These are phyloP conservation scores for Annona squamosa DNA, from an alignment of 164 flowering plant genomes.

Conservation along the genomic window DNA sequence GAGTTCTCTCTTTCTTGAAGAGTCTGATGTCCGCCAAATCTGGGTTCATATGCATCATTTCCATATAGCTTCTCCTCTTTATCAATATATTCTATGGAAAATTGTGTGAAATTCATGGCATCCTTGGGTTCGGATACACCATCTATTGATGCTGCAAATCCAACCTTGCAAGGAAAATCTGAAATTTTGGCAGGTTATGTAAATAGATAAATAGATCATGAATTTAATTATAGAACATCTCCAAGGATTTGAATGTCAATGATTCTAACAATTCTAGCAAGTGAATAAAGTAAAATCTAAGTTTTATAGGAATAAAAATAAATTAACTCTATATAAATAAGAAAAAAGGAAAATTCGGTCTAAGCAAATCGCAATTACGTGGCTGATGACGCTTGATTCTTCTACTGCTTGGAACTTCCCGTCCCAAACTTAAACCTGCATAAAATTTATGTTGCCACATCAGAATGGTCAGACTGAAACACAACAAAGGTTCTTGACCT, in stretches of 20 bases:
- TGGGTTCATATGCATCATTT: slow-evolving; percentile 27
- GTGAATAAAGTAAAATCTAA: background rate
- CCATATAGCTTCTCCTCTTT: slow-evolving; percentile 35
- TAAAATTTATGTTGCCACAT: background rate
- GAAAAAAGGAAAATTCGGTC: background rate
- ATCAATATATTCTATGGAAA: slow-evolving; percentile 48
- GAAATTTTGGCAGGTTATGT: slow-evolving; percentile 14
- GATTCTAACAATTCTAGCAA: background rate
- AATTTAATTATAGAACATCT: background rate
- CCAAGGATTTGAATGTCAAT: background rate
- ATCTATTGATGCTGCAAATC: slow-evolving; percentile 44
- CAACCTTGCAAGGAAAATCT: slow-evolving; percentile 75
- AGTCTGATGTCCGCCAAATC: slow-evolving; percentile 93
- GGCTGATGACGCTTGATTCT: slow-evolving; percentile 35
- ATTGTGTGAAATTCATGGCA: slow-evolving; percentile 40
- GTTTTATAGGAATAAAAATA: background rate
- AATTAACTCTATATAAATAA: background rate
- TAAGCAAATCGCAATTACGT: slow-evolving; percentile 25
- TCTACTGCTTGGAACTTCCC: slow-evolving; percentile 12
- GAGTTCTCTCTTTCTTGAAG: slow-evolving; percentile 79
- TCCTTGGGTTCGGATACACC: slow-evolving; percentile 52
- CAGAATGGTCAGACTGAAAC: background rate
- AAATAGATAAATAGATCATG: background rate
- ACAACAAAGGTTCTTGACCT: background rate
- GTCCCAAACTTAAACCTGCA: slow-evolving; percentile 3